Conservation (phyloP, 1,139 yeast genomes). For the Hyphopichia wangnamkhiaoensis region DNA sequence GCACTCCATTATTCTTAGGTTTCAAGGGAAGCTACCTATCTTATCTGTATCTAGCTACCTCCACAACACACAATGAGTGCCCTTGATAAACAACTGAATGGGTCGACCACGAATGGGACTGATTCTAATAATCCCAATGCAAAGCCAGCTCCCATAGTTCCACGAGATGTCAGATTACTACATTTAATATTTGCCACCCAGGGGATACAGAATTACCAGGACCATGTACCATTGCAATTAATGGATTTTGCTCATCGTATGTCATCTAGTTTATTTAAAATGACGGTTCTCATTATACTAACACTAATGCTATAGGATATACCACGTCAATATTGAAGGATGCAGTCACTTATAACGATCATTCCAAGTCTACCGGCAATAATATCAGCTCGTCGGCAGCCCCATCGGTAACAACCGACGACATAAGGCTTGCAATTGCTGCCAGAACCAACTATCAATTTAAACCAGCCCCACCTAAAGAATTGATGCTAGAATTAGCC, state of each 20-base stretch:
- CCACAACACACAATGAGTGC: constrained; percentile 1
- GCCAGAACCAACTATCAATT: constrained; percentile 93
- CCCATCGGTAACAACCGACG: constrained; percentile 75
- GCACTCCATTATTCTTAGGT: too few species aligned
- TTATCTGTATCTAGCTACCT: too few species aligned
- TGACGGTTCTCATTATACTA: constrained; percentile 14
- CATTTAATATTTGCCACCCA: constrained; percentile 92
- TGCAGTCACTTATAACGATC: constrained; percentile 86
- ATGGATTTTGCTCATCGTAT: constrained; percentile 90
- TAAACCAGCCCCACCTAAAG: constrained; percentile 95
- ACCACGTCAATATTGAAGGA: constrained; percentile 85
- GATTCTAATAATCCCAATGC: background rate
- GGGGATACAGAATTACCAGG: constrained; percentile 89
- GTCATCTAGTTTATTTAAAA: constrained; percentile 16
- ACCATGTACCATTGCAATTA: constrained; percentile 89
- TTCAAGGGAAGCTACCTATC: too few species aligned
- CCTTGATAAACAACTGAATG: constrained; percentile 2
- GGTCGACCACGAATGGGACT: background rate
- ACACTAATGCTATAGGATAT: constrained; percentile 47
- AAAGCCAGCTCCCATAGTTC: constrained; percentile 38
- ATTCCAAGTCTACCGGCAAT: constrained; percentile 50
- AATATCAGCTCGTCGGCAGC: constrained; percentile 38
- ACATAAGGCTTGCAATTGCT: constrained; percentile 86
- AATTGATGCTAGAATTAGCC: constrained; percentile 83
- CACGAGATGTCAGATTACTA: constrained; percentile 87